A percentile compares a stretch with the other conserved stretches of the same genome.
Evolutionary conservation across 2,329 filamentous ascomycete genomes (phyloP).

Genomic region (Chalaropsis thielavioides): DNA sequence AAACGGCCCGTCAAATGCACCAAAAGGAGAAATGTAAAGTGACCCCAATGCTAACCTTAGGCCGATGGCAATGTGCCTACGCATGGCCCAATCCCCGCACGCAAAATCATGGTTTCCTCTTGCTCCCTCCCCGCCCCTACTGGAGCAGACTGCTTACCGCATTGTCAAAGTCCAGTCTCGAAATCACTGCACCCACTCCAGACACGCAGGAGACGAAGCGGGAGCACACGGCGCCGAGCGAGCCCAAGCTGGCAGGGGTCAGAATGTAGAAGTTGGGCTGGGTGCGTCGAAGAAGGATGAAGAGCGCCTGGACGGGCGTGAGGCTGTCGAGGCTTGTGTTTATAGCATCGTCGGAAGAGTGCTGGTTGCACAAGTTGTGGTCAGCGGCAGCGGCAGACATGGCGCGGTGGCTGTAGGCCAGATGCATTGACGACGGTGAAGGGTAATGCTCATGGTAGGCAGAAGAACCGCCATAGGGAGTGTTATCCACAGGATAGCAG

Average conservation of each 20-base stretch:
- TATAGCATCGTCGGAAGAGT: neutral
- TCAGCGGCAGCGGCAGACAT: neutral
- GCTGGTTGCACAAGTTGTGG: conserved; percentile 2
- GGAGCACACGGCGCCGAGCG: neutral
- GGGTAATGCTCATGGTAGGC: neutral
- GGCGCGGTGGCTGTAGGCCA: neutral
- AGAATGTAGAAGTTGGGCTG: conserved; percentile 1
- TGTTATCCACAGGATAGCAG: neutral
- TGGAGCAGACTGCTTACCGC: neutral
- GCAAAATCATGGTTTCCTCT: neutral
- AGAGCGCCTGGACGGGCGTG: conserved; percentile 41
- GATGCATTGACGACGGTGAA: neutral
- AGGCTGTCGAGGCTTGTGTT: conserved; percentile 25
- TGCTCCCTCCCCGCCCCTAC: neutral
- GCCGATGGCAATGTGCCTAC: neutral
- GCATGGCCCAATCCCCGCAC: neutral
- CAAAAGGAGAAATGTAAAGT: neutral
- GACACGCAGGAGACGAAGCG: neutral
- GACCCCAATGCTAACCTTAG: neutral
- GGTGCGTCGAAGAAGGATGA: conserved; percentile 31
- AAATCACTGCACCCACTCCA: neutral
- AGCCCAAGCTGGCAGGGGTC: neutral
- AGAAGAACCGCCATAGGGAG: neutral
- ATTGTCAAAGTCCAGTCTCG: neutral
- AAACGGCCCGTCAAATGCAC: neutral